Evolutionary conservation across 805 yeast species (phyloP).

Genomic region (Kockiozyma suomiensis): DNA sequence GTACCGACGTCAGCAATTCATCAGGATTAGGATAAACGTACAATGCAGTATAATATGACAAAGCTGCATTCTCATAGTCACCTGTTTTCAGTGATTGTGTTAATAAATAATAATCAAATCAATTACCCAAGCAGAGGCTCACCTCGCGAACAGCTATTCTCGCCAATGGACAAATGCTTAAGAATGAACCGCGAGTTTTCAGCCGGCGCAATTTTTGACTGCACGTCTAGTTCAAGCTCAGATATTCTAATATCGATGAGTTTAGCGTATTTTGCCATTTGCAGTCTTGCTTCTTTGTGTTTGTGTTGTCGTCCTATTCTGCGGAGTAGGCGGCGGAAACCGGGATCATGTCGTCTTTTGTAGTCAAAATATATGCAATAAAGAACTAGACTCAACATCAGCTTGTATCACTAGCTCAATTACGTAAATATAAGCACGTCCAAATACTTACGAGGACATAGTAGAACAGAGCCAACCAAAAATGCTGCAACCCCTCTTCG

Average conservation of each 20-base stretch:
- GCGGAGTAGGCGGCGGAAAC: constrained; percentile 51
- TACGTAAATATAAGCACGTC: background rate
- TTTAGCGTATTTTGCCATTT: background rate
- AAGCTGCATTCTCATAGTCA: constrained; percentile 68
- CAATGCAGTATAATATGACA: constrained; percentile 89
- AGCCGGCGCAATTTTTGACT: background rate
- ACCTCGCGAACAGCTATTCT: constrained; percentile 6
- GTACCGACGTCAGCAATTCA: constrained; percentile 58
- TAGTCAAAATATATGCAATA: constrained; percentile 91
- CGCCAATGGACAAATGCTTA: constrained; percentile 13
- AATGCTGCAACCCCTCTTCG: constrained; percentile 9
- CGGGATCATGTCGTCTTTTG: constrained; percentile 77
- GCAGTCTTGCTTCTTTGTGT: background rate
- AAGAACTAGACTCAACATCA: constrained; percentile 42
- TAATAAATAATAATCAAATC: background rate
- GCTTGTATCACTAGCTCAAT: too few species aligned
- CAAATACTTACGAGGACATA: constrained; percentile 20
- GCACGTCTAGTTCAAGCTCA: background rate
- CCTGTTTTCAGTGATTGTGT: constrained; percentile 42
- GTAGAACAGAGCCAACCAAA: constrained; percentile 13
- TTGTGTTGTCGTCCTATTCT: background rate
- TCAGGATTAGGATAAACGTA: constrained; percentile 94
- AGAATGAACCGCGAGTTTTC: constrained; percentile 11
- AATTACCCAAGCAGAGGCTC: background rate
- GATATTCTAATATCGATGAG: constrained; percentile 13